Evolutionary conservation across 2,329 filamentous ascomycete genomes (phyloP).

Genomic region (Ascochyta clinopodiicola): DNA sequence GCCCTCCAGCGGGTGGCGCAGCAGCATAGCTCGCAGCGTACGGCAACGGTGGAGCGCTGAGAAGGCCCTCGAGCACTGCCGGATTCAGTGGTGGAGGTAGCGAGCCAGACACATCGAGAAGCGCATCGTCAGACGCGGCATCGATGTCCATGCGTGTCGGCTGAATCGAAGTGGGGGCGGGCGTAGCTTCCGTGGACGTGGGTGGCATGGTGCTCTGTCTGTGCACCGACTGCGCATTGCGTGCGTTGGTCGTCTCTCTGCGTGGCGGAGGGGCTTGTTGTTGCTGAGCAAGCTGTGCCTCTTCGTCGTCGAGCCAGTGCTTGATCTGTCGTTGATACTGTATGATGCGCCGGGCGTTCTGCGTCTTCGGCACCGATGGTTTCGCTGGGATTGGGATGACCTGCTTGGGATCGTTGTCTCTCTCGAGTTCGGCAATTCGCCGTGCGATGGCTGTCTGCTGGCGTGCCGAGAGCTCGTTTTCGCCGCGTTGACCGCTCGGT

Average conservation of each 20-base stretch:
- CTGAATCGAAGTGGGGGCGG: slow-evolving; percentile 20
- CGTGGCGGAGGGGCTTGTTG: slow-evolving; percentile 31
- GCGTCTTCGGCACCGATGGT: slow-evolving; percentile 59
- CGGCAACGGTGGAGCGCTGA: slow-evolving; percentile 69
- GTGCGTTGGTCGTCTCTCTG: slow-evolving; percentile 17
- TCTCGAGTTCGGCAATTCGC: slow-evolving; percentile 81
- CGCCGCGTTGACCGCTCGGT: slow-evolving; percentile 42
- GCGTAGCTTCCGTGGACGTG: slow-evolving; percentile 37
- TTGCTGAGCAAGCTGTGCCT: slow-evolving; percentile 67
- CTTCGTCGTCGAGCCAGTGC: slow-evolving; percentile 81
- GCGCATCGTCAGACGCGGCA: slow-evolving; percentile 53
- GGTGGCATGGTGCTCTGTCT: slow-evolving; percentile 33
- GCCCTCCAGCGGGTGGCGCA: slow-evolving; percentile 51
- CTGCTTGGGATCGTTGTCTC: slow-evolving; percentile 66
- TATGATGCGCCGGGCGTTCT: slow-evolving; percentile 73
- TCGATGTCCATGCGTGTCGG: slow-evolving; percentile 19
- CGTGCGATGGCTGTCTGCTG: slow-evolving; percentile 82
- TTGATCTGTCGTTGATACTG: slow-evolving; percentile 83
- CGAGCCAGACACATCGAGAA: slow-evolving; percentile 60
- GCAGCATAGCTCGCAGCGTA: slow-evolving; percentile 67
- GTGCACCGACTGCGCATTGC: slow-evolving; percentile 26
- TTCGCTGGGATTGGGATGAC: slow-evolving; percentile 53
- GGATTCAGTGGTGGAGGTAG: slow-evolving; percentile 66
- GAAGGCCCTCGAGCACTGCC: slow-evolving; percentile 68
- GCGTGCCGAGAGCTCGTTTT: slow-evolving; percentile 73